Conservation (phyloP, 2,329 filamentous ascomycete genomes). For the Arthrobotrys sinensis region DNA sequence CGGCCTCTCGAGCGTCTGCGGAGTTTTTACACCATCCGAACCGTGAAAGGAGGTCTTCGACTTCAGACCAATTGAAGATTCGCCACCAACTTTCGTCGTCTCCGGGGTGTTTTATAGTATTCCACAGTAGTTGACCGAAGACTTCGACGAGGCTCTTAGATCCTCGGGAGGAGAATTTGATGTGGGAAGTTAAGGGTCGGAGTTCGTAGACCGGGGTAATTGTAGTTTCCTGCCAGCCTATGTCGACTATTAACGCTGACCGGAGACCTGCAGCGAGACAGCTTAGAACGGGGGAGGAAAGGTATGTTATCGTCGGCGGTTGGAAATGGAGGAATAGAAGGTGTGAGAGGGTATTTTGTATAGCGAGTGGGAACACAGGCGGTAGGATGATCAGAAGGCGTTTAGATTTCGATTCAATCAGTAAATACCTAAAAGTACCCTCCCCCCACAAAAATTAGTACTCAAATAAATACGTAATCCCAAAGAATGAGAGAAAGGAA, state of each 20-base stretch:
- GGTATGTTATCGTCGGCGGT: constrained; percentile 82
- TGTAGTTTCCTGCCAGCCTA: constrained; percentile 92
- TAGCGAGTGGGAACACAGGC: constrained; percentile 80
- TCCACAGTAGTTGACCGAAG: constrained; percentile 65
- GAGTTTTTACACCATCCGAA: constrained; percentile 57
- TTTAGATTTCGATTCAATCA: constrained; percentile 82
- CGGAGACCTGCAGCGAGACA: constrained; percentile 85
- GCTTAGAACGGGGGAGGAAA: constrained; percentile 82
- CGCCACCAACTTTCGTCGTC: constrained; percentile 52
- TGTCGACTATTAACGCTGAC: constrained; percentile 87
- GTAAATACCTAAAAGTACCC: constrained; percentile 71
- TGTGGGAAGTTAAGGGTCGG: constrained; percentile 72
- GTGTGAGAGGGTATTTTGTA: constrained; percentile 82
- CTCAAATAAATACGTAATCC: constrained; percentile 65
- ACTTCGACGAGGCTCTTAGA: constrained; percentile 74
- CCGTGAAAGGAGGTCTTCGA: constrained; percentile 63
- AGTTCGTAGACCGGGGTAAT: constrained; percentile 89
- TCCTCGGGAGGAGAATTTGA: constrained; percentile 77
- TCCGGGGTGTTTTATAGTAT: constrained; percentile 42
- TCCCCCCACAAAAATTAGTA: background rate
- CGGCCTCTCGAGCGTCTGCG: constrained; percentile 39
- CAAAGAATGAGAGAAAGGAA: constrained; percentile 69
- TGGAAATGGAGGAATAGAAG: constrained; percentile 86
- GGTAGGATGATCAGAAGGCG: constrained; percentile 83
- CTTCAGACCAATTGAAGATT: constrained; percentile 64